A percentile compares a stretch with the other conserved stretches of the same genome.
These are phyloP conservation scores for Hippophae rhamnoides DNA, from an alignment of 306 rosid species.

Conservation along the genomic window DNA sequence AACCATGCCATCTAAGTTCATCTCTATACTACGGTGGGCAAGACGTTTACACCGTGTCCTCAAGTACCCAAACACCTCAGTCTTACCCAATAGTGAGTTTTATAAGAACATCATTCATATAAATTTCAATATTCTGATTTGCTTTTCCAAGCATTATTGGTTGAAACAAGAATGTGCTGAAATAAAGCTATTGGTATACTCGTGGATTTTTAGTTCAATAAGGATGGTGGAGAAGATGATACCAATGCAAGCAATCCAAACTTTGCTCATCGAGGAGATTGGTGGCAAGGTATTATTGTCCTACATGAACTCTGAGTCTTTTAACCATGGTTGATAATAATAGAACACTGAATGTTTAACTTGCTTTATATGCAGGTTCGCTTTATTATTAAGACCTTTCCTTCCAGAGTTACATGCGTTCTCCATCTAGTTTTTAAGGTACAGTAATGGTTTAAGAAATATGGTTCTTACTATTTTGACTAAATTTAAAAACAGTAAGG, in stretches of 20 bases:
- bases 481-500: no score
- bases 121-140: slow-evolving; percentile 3
- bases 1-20: slow-evolving; percentile 52
- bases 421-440: slow-evolving; percentile 36
- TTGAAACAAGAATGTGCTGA: neutral
- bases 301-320: neutral
- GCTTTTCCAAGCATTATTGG: neutral
- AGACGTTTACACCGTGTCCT: slow-evolving; percentile 38
- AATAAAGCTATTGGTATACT: slow-evolving; percentile 5
- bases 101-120: slow-evolving; percentile 1
- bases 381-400: slow-evolving; percentile 42
- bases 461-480: no score
- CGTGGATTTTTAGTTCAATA: slow-evolving; percentile 26
- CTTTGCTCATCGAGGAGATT: slow-evolving; percentile 43
- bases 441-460: neutral
- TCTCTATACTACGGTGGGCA: slow-evolving; percentile 52
- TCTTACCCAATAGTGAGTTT: slow-evolving; percentile 36
- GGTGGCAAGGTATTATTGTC: slow-evolving; percentile 47
- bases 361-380: slow-evolving; percentile 30
- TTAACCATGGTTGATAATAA: neutral
- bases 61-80: slow-evolving; percentile 25
- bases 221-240: slow-evolving; percentile 38
- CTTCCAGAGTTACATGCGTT: slow-evolving; percentile 19
- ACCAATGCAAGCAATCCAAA: slow-evolving; percentile 33
- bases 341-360: neutral